phyloP scores from a whole-genome alignment of 306 rosid genomes.

The Dalbergia oliveri region DNA sequence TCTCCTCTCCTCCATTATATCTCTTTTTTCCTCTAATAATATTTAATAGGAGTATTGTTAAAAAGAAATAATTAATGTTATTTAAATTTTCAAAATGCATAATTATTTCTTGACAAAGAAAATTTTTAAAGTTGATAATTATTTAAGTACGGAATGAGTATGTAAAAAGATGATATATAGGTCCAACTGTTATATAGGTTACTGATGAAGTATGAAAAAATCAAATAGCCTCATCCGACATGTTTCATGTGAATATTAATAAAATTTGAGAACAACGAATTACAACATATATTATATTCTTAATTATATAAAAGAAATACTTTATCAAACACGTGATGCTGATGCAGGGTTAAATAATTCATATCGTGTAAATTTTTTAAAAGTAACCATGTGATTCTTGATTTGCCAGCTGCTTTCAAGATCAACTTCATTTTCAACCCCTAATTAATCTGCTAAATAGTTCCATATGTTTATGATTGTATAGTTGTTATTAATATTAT shows the following conservation, averaged over 20 bases:
- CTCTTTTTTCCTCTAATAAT: too few relatives aligned
- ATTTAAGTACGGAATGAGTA: too few relatives aligned
- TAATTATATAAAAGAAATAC: background rate
- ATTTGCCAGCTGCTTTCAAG: conserved; percentile 41
- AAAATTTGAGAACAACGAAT: background rate
- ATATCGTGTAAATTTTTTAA: background rate
- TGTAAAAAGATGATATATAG: background rate
- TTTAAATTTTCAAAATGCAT: too few relatives aligned
- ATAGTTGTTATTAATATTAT: conserved; percentile 7
- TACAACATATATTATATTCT: background rate
- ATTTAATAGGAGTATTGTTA: too few relatives aligned
- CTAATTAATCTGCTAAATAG: background rate
- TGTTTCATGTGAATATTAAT: conserved; percentile 24
- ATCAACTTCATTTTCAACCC: conserved; percentile 25
- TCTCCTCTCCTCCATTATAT: too few relatives aligned
- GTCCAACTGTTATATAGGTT: background rate
- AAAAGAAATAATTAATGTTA: too few relatives aligned
- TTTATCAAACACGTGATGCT: background rate
- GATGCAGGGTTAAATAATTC: conserved; percentile 24
- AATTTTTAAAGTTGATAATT: too few relatives aligned
- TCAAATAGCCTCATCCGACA: background rate
- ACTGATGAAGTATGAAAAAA: background rate
- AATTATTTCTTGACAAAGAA: too few relatives aligned
- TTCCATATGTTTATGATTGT: background rate
- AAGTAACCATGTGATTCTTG: conserved; percentile 37